Conservation (phyloP, 1,284 basidiomycete species). For the Sporisorium iseilematis-ciliati region DNA sequence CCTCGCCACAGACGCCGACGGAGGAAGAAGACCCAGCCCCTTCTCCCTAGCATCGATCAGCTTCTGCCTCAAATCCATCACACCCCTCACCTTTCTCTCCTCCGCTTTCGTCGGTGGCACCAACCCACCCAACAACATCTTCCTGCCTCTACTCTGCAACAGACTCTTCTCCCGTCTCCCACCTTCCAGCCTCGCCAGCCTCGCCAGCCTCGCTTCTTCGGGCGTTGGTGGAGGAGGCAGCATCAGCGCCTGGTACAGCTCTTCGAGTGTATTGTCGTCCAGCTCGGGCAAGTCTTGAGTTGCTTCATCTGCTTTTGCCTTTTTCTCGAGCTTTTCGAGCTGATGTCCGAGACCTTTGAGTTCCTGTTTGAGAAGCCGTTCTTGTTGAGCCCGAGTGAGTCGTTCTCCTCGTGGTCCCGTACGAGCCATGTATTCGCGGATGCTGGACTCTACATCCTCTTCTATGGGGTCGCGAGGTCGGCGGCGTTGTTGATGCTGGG, state of each 20-base stretch:
- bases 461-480: constrained; percentile 22
- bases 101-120: constrained; percentile 14
- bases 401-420: constrained; percentile 43
- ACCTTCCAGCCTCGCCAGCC: constrained; percentile 39
- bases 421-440: constrained; percentile 46
- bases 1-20: constrained; percentile 1
- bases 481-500: background rate
- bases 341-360: constrained; percentile 47
- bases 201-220: constrained; percentile 44
- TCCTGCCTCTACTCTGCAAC: constrained; percentile 15
- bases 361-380: constrained; percentile 52
- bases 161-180: constrained; percentile 28
- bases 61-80: constrained; percentile 29
- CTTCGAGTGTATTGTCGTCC: constrained; percentile 60
- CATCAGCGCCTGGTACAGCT: constrained; percentile 61
- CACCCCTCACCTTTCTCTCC: constrained; percentile 7
- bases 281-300: constrained; percentile 58
- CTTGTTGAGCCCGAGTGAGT: constrained; percentile 39
- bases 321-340: constrained; percentile 50
- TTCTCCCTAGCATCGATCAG: constrained; percentile 44
- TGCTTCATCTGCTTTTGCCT: constrained; percentile 45
- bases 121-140: constrained; percentile 4
- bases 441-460: constrained; percentile 28
- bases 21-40: constrained; percentile 29
- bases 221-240: constrained; percentile 39